These are phyloP conservation scores for Amylostereum chailletii DNA, from an alignment of 1,284 basidiomycete genomes.

Conservation along the genomic window DNA sequence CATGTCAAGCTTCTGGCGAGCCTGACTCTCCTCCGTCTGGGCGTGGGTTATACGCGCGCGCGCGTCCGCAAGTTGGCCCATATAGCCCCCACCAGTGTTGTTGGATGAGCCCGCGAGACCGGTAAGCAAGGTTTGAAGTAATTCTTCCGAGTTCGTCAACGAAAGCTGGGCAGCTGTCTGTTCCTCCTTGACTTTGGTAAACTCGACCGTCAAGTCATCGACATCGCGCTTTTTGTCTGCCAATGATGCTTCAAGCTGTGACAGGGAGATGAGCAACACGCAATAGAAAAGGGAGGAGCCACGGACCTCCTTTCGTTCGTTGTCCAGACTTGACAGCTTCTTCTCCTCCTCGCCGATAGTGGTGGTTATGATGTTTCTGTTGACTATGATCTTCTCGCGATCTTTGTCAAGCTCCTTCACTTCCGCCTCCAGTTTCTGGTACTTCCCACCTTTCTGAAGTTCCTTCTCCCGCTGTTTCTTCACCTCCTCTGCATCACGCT, in stretches of 20 bases:
- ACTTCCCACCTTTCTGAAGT: conserved; percentile 66
- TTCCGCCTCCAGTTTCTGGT: conserved; percentile 71
- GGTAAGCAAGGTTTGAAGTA: conserved; percentile 92
- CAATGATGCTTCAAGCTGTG: conserved; percentile 49
- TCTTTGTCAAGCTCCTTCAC: conserved; percentile 42
- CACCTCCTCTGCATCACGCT: conserved; percentile 48
- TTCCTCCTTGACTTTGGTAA: conserved; percentile 65
- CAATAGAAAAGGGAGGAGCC: not conserved
- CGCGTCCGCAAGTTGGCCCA: conserved; percentile 94
- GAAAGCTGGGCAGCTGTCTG: conserved; percentile 60
- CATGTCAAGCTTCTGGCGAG: conserved; percentile 71
- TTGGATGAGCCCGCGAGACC: conserved; percentile 68
- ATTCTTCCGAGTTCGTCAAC: conserved; percentile 77
- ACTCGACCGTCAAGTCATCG: conserved; percentile 49
- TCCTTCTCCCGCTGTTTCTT: conserved; percentile 59
- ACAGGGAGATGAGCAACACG: not conserved
- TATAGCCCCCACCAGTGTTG: conserved; percentile 82
- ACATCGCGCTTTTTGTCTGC: conserved; percentile 53
- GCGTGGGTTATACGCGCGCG: conserved; percentile 70
- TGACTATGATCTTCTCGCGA: conserved; percentile 81
- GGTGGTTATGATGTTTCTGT: conserved; percentile 27
- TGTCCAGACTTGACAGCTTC: conserved; percentile 46
- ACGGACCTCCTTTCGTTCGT: conserved; percentile 54
- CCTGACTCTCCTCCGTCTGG: conserved; percentile 81
- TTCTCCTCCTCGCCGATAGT: conserved; percentile 72